phyloP scores from a whole-genome alignment of 768 basidiomycete species.

The Tricholoma hemisulphureum region DNA sequence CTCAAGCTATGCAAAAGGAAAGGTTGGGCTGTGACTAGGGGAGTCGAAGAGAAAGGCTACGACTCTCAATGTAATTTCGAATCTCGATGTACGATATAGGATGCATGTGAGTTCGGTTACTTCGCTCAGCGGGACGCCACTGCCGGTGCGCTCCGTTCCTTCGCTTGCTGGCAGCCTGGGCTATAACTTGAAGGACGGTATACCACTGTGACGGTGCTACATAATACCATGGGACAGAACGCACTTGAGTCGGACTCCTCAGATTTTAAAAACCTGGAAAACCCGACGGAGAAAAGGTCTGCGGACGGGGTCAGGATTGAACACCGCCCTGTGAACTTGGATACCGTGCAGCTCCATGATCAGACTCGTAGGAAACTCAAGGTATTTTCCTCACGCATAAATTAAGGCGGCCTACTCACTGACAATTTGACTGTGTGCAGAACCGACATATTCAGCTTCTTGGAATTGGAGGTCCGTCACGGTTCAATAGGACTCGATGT shows the following conservation, averaged over 20 bases:
- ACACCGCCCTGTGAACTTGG: conserved; percentile 12
- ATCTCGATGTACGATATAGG: too few species aligned
- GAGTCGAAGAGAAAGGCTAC: too few species aligned
- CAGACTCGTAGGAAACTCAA: conserved; percentile 41
- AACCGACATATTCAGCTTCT: conserved; percentile 53
- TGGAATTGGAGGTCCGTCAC: conserved; percentile 43
- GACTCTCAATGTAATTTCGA: too few species aligned
- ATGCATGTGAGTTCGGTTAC: too few species aligned
- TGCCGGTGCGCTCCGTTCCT: too few species aligned
- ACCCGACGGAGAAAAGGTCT: neutral
- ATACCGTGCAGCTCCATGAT: conserved; percentile 22
- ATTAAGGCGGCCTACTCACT: neutral
- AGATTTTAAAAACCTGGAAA: neutral
- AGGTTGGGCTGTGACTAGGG: too few species aligned
- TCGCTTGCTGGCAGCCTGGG: too few species aligned
- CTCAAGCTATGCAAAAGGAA: too few species aligned
- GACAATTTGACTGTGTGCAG: conserved; percentile 20
- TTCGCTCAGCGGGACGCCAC: too few species aligned
- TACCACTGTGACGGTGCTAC: neutral
- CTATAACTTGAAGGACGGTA: too few species aligned
- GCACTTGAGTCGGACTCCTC: neutral
- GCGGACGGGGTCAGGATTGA: conserved; percentile 4
- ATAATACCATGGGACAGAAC: conserved; percentile 13
- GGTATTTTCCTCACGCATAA: conserved; percentile 16
- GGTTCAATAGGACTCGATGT: neutral